Base-by-base conservation (phyloP, 371 early-diverging fungal genomes). In the Mucor circinelloides region DNA sequence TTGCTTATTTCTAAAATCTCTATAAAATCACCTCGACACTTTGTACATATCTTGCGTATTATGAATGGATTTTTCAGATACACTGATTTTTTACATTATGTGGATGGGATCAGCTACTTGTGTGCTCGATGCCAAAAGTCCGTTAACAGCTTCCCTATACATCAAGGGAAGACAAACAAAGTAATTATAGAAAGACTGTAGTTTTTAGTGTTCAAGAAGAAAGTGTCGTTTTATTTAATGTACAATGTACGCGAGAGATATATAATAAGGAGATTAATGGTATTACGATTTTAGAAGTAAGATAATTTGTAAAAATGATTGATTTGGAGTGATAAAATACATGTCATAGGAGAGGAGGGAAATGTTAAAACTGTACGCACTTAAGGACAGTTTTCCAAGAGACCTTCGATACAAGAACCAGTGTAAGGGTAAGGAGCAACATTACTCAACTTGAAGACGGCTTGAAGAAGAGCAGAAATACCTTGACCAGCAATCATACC, bases 401-500 rank as follows among this genome's bases (percentile, higher is more conserved):
- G 50, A 19, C 69, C 68, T 6, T 70, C 72, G 46, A 72, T 69
- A 59, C 80, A 80, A 56, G 80, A 75, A 17, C 67, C 69, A 50
- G 64, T 60, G 58, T 44, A 71, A 27, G 70, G 28, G 55, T 75
- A 66, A 17, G 67, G 68, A 23, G 69, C 34, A 13, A 82, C 74
- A 60, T 66, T 67, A 19, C 64, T 64, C n/a, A 92, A 69, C 28
- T 76, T 78, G 66, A 88, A 75, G 40, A 89, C 71, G 30, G 90
- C 90, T 60, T 85, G 77, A 66, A 90, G 63, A 46, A 90, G 75
- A 57, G 90, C 91, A 50, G 85, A 84, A 56, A 91, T 85, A 72
- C 93, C 93, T 68, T 89, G 89, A 63, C 93, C 93, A 66, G 91
- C 90, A 73, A 91, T 87, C 66, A 90, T 69, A 62, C 93, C 93